Evolutionary conservation across 2,329 filamentous ascomycete genomes (phyloP), one percentile per base, ranked within the genome.

Genomic region (Zasmidium angulare): DNA sequence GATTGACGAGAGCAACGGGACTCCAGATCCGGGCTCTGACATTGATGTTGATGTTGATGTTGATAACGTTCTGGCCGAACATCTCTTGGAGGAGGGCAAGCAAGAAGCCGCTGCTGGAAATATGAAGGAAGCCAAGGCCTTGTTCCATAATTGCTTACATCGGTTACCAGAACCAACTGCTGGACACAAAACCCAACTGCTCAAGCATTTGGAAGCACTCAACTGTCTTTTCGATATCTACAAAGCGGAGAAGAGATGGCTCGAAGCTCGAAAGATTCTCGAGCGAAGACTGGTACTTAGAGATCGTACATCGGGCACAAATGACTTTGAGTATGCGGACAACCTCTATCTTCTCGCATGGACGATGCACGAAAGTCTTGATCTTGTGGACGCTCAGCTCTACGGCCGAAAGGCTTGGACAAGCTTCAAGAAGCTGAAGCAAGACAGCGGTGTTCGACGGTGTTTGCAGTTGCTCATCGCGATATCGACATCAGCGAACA

Each of bases 401-500:
- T 46, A 56, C 21, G 53, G 23, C 6, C 53, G 53, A 10, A 49
- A 29, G n/a, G 53, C 53, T 17, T 31, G 48, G 11, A 31, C 48
- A 26, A 46, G 53, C 23, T 50, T 29, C 20, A 49, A 50, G 36
- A 56, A 40, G 12, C 20, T 49, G 12, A 24, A 31, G 24, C 17
- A 48, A 19, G 23, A 20, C 4, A 48, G 11, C 12, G 19, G 19
- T 20, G 19, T 48, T 48, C 46, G 46, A 21, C 11, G 23, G 17
- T 48, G 46, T 22, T 20, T 48, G 11, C 4, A 20, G 22, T 20
- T 48, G 12, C 46, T 48, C 19, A 23, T 48, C 6, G 46, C 26
- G 6, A 29, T 29, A 6, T 29, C 26, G 4, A 29, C 26, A 4
- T 4, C 26, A 4, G 26, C 4, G 4, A 29, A 29, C 26, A 29